A percentile compares a stretch with the other conserved stretches of the same genome.
phyloP scores from a whole-genome alignment of 208 protist genomes.

The Leptomonas pyrrhocoris region DNA sequence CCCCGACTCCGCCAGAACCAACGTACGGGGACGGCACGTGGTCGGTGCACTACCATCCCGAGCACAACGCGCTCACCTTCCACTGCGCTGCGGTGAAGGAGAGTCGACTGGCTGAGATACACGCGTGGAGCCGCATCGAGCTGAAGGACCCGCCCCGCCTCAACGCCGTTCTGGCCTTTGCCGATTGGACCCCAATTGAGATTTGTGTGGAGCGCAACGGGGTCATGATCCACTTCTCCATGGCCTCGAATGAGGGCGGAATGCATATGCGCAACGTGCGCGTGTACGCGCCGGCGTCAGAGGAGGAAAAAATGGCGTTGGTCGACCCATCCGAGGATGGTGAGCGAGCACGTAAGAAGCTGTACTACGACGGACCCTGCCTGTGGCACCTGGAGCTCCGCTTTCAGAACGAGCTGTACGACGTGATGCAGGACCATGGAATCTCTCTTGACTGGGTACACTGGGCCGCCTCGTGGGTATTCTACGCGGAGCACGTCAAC shows the following conservation, averaged over 20 bases:
- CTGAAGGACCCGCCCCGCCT: conserved; percentile 64
- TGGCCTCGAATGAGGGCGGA: conserved; percentile 69
- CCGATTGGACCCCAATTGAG: conserved; percentile 82
- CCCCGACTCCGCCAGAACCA: conserved; percentile 5
- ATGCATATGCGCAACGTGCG: conserved; percentile 91
- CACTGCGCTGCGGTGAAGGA: conserved; percentile 42
- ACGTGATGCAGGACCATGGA: conserved; percentile 88
- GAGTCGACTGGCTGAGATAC: conserved; percentile 42
- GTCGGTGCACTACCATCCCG: conserved; percentile 43
- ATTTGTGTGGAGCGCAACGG: conserved; percentile 73
- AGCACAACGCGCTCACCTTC: conserved; percentile 61
- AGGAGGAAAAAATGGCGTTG: conserved; percentile 27
- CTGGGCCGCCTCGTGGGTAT: conserved; percentile 80
- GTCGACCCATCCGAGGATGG: conserved; percentile 55
- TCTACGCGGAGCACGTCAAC: conserved; percentile 73
- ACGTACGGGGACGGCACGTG: conserved; percentile 47
- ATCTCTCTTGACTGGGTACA: conserved; percentile 71
- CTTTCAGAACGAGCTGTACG: conserved; percentile 84
- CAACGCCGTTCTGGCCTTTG: conserved; percentile 71
- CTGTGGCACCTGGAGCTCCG: conserved; percentile 85
- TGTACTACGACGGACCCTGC: conserved; percentile 86
- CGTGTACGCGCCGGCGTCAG: conserved; percentile 46
- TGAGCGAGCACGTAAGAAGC: conserved; percentile 50
- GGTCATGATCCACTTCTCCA: conserved; percentile 79
- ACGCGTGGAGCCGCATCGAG: conserved; percentile 63